phyloP scores from a whole-genome alignment of 257 asterid species.

The Rehmannia glutinosa region DNA sequence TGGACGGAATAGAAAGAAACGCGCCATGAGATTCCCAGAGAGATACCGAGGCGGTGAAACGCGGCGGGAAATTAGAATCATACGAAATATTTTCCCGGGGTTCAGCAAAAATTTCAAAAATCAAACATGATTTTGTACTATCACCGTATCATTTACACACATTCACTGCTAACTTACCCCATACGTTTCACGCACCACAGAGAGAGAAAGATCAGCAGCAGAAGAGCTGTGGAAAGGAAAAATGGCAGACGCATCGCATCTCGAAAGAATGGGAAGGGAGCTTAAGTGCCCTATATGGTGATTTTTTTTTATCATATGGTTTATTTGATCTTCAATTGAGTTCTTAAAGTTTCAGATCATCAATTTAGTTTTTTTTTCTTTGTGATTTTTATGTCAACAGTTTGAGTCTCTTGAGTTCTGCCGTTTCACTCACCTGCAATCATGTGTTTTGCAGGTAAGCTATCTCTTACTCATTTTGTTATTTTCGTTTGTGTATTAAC shows the following conservation, averaged over 20 bases:
- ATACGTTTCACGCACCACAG: background rate
- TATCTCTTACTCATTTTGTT: background rate
- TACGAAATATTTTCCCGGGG: conserved; percentile 22
- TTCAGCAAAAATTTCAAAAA: background rate
- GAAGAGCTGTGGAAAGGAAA: no score
- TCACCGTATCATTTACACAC: no score
- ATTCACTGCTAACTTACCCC: background rate
- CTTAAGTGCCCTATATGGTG: conserved; percentile 99
- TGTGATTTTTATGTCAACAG: conserved; percentile 31
- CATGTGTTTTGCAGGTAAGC: conserved; percentile 93
- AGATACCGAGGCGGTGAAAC: no score
- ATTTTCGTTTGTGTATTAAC: background rate
- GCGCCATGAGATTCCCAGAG: no score
- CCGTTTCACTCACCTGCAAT: conserved; percentile 87
- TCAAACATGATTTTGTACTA: background rate
- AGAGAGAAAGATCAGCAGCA: background rate
- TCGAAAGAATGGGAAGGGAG: conserved; percentile 94
- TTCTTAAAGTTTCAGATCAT: background rate
- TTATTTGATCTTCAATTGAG: background rate
- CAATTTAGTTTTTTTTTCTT: background rate
- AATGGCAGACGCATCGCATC: conserved; percentile 77
- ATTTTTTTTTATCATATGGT: background rate
- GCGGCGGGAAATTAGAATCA: conserved; percentile 26
- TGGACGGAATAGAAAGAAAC: no score
- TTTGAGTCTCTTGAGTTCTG: conserved; percentile 76